Conservation (phyloP, 306 rosid species). For the Pterocarpus macrocarpus region DNA sequence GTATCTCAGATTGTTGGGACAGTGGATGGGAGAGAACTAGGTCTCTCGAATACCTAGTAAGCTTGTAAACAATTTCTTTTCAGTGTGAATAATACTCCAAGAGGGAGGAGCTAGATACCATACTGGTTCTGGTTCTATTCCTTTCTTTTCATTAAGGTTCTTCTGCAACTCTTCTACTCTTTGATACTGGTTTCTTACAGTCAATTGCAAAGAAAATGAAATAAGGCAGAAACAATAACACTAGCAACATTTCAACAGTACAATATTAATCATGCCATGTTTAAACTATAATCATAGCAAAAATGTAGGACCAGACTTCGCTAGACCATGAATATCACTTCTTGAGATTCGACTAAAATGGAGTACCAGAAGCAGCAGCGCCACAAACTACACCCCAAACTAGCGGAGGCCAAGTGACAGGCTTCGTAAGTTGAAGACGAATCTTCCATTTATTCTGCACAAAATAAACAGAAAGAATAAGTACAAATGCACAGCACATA, state of each 20-base stretch:
- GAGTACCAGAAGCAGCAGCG: slow-evolving; percentile 98
- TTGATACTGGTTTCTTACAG: too few relatives aligned
- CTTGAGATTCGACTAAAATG: slow-evolving; percentile 16
- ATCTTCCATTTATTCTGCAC: slow-evolving; percentile 97
- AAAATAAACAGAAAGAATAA: slow-evolving; percentile 42
- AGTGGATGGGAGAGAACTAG: too few relatives aligned
- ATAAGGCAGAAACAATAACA: neutral
- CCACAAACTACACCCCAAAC: slow-evolving; percentile 99
- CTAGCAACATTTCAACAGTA: neutral
- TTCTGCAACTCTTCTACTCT: too few relatives aligned
- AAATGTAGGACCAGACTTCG: slow-evolving; percentile 9
- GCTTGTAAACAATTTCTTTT: too few relatives aligned
- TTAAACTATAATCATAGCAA: slow-evolving; percentile 2
- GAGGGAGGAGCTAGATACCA: too few relatives aligned
- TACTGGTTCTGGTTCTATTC: too few relatives aligned
- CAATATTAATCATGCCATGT: neutral
- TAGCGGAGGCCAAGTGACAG: slow-evolving; percentile 99
- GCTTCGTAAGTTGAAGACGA: slow-evolving; percentile 98
- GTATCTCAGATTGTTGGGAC: too few relatives aligned
- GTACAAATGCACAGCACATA: slow-evolving; percentile 23
- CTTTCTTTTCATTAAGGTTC: too few relatives aligned
- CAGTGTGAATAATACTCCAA: too few relatives aligned
- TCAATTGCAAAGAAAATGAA: neutral
- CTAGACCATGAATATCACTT: slow-evolving; percentile 9
- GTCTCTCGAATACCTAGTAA: too few relatives aligned